Base-by-base conservation (phyloP, 148 eudicot species). In the Vaccinium myrtillus region DNA sequence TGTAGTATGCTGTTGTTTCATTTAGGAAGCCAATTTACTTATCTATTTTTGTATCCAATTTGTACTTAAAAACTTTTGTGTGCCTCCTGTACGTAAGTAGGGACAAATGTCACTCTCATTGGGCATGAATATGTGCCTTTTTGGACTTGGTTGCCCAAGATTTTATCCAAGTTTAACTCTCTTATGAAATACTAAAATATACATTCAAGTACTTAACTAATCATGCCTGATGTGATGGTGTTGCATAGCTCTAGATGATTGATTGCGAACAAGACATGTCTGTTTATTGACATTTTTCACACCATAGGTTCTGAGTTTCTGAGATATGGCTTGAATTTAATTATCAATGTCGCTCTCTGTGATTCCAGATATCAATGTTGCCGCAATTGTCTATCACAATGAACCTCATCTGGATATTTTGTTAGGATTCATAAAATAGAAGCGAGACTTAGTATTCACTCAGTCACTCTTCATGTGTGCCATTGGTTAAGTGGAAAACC, bases 401-500 rank as follows among this genome's bases (percentile, higher is more conserved):
- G 46, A 43, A 43, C 46, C 46, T 43, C 46, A 43, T 43, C 46
- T 43, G 46, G 46, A 43, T 5, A 3, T 43, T 43, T 43, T 43
- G 46, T 43, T 43, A 43, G 46, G 5, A 43, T 5, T 43, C 46
- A 43, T 43, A 48, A 54, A 0, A 19, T 8, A 82, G 10, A 18
- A 39, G 43, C 6, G 53, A 82, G 32, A 82, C 49, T 59, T 8
- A 21, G 8, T 71, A 67, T 32, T 54, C 65, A 54, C 21, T 54
- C 59, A 67, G 32, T 54, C 65, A 54, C 21, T 54, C 59, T 13
- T 69, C 48, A 18, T 70, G 46, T 53, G 13, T 54, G 65, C 49
- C 30, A 82, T 54, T 54, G 74, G 69, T 11, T 21, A 69, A 67
- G 53, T 21, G 55, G 55, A 81, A 63, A 16, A 63, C 73, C 71